Conservation (phyloP, 164 flowering plant species). For the Piper betle region DNA sequence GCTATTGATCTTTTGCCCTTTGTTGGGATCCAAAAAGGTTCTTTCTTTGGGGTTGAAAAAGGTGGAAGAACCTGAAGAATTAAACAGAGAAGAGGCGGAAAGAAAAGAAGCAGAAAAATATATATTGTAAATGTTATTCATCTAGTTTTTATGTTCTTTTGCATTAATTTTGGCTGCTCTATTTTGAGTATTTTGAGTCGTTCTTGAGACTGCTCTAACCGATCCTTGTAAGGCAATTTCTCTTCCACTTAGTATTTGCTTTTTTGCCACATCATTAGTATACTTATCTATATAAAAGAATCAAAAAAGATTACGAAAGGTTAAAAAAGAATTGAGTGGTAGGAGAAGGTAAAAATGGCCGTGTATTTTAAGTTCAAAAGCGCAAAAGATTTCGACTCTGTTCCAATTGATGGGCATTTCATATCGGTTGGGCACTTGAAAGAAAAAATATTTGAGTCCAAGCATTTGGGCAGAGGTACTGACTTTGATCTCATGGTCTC, state of each 20-base stretch:
- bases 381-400: slow-evolving; percentile 93
- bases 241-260: too few relatives aligned
- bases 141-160: neutral
- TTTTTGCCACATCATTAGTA: neutral
- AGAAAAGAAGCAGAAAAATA: neutral
- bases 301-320: neutral
- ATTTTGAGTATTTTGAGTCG: neutral
- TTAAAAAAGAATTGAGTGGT: neutral
- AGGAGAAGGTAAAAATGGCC: slow-evolving; percentile 36
- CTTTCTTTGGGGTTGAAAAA: too few relatives aligned
- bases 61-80: neutral
- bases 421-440: slow-evolving; percentile 81
- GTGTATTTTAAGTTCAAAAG: slow-evolving; percentile 98
- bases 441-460: slow-evolving; percentile 95
- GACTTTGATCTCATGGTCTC: slow-evolving; percentile 94
- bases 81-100: neutral
- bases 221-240: neutral
- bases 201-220: neutral
- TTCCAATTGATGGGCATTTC: slow-evolving; percentile 88
- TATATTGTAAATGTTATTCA: neutral
- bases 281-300: neutral
- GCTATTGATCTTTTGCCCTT: neutral
- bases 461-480: slow-evolving; percentile 96
- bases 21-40: neutral
- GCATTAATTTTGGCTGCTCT: neutral